phyloP scores from a whole-genome alignment of 345 rosid genomes.

The Moringa oleifera region DNA sequence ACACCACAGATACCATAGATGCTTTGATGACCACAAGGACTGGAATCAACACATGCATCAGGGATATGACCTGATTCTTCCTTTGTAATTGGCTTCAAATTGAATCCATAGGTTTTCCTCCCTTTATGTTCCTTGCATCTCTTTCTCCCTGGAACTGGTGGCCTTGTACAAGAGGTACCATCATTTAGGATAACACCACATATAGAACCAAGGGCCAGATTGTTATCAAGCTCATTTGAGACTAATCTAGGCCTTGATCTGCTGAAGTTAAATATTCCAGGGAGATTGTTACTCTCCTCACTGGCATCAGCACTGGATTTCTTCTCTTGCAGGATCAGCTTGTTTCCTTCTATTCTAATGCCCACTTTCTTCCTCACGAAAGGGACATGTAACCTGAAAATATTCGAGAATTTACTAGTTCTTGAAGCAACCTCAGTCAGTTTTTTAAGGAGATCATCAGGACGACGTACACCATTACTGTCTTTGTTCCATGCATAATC shows the following conservation, averaged over 20 bases:
- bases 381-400: conserved; percentile 31
- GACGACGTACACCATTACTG: conserved; percentile 60
- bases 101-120: conserved; percentile 31
- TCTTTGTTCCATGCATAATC: conserved; percentile 98
- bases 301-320: conserved; percentile 17
- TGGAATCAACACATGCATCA: conserved; percentile 5
- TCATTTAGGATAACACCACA: conserved; percentile 53
- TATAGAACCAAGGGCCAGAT: conserved; percentile 19
- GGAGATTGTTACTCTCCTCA: conserved; percentile 25
- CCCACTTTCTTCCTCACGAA: conserved; percentile 17
- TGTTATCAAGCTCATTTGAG: conserved; percentile 17
- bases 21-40: not conserved
- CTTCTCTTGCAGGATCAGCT: conserved; percentile 38
- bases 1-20: conserved; percentile 40
- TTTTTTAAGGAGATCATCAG: conserved; percentile 45
- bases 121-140: conserved; percentile 73
- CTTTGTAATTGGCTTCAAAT: not conserved
- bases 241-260: conserved; percentile 51
- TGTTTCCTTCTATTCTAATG: conserved; percentile 1
- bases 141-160: conserved; percentile 53
- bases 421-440: conserved; percentile 36
- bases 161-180: conserved; percentile 40
- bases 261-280: conserved; percentile 40
- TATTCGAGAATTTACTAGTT: conserved; percentile 22
- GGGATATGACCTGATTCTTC: conserved; percentile 1